phyloP scores from a whole-genome alignment of 306 rosid species.

The Datisca glomerata region DNA sequence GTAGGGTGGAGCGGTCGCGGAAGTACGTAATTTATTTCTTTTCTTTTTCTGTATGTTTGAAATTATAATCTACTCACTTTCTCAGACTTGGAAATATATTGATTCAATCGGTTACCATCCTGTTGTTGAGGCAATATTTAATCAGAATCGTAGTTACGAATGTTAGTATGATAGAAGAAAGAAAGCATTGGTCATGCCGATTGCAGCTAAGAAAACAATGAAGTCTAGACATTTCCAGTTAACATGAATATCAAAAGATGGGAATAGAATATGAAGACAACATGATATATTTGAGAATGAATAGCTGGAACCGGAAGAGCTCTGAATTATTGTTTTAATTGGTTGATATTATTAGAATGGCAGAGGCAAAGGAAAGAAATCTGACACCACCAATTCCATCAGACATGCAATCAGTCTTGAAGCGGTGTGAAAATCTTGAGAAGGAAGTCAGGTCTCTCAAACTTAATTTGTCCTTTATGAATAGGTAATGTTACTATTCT shows the following conservation, averaged over 20 bases:
- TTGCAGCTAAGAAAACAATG: no score
- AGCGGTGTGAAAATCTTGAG: conserved; percentile 85
- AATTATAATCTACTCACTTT: not conserved
- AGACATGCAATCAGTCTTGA: conserved; percentile 72
- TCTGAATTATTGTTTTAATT: not conserved
- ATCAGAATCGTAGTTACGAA: no score
- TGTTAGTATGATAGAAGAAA: no score
- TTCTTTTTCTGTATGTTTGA: no score
- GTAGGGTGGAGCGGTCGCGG: conserved; percentile 89
- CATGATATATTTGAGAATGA: no score
- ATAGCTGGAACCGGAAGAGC: no score
- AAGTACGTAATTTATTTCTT: conserved; percentile 45
- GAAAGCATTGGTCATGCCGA: no score
- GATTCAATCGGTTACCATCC: no score
- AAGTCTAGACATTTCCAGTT: no score
- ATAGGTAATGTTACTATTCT: conserved; percentile 49
- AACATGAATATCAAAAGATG: no score
- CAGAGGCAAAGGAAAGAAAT: conserved; percentile 92
- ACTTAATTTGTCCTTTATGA: conserved; percentile 88
- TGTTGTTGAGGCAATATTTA: no score
- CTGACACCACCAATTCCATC: conserved; percentile 70
- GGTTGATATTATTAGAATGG: conserved; percentile 67
- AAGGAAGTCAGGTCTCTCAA: conserved; percentile 90
- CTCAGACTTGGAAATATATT: not conserved
- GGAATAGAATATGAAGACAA: no score